Percentiles rank a stretch among this genome's conserved stretches.
These are phyloP conservation scores for Pistacia vera DNA, from an alignment of 345 rosid genomes.

Conservation along the genomic window DNA sequence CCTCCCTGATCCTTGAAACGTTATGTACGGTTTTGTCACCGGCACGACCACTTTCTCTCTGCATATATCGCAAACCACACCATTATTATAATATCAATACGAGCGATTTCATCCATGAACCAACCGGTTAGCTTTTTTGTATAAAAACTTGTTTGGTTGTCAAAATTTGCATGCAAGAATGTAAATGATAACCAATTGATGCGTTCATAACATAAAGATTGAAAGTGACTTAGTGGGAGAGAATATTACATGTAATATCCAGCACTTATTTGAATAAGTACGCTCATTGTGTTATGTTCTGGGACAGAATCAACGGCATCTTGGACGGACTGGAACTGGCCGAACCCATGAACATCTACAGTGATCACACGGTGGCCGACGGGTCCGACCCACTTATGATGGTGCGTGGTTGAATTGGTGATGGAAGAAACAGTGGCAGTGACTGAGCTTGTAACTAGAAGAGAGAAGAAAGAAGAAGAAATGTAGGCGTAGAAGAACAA, in stretches of 20 bases:
- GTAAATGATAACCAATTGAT: not conserved
- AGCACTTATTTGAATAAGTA: constrained; percentile 62
- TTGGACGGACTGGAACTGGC: constrained; percentile 75
- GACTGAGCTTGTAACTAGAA: constrained; percentile 35
- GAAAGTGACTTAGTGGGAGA: not conserved
- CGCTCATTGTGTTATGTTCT: constrained; percentile 59
- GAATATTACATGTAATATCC: constrained; percentile 67
- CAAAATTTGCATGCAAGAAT: not conserved
- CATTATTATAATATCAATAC: not conserved
- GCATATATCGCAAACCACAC: constrained; percentile 14
- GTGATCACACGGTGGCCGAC: constrained; percentile 72
- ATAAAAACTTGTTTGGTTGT: too few species aligned
- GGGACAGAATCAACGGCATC: constrained; percentile 81
- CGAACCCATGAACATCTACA: constrained; percentile 58
- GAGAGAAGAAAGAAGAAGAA: constrained; percentile 29
- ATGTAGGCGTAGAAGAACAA: constrained; percentile 25
- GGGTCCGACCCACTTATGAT: constrained; percentile 76
- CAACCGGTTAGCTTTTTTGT: not conserved
- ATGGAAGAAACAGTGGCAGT: constrained; percentile 12
- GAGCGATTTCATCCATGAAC: not conserved
- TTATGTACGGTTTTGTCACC: constrained; percentile 75
- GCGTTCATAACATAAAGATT: not conserved
- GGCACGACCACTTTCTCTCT: constrained; percentile 97
- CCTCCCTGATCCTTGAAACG: constrained; percentile 86
- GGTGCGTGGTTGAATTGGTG: constrained; percentile 42